Percentiles rank a stretch among this genome's conserved stretches.
Conservation (phyloP, 2,329 filamentous ascomycete genomes). For the Pseudogymnoascus sp. region DNA sequence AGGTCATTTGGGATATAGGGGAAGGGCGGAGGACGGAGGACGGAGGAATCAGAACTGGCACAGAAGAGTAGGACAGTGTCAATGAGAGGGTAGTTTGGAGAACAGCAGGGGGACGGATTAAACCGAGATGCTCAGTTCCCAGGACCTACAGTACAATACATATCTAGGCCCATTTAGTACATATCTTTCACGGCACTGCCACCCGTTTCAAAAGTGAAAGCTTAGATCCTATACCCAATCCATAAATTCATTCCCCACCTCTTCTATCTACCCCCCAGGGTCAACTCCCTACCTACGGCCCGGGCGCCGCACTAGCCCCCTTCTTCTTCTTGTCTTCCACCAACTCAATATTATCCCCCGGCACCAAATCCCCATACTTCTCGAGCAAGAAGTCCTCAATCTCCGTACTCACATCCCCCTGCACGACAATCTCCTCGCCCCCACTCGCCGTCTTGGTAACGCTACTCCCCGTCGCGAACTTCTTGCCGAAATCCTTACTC, state of each 20-base stretch:
- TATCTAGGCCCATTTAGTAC: background rate
- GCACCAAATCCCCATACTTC: constrained; percentile 73
- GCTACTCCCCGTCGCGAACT: constrained; percentile 88
- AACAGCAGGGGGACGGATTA: background rate
- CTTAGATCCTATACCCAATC: constrained; percentile 1
- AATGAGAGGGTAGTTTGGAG: too few species aligned
- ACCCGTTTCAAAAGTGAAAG: background rate
- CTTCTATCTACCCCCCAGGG: constrained; percentile 5
- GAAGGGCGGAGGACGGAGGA: background rate
- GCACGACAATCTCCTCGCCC: constrained; percentile 93
- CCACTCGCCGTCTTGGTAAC: constrained; percentile 84
- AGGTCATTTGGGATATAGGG: background rate
- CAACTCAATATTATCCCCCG: constrained; percentile 89
- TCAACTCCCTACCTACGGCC: background rate
- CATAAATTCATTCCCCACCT: constrained; percentile 10
- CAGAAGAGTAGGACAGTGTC: too few species aligned
- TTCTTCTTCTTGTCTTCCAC: constrained; percentile 97
- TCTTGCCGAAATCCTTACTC: constrained; percentile 95
- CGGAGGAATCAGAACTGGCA: background rate
- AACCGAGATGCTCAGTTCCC: background rate
- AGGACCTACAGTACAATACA: background rate
- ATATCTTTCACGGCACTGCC: background rate
- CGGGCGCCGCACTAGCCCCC: constrained; percentile 33
- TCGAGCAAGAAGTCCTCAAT: constrained; percentile 85
- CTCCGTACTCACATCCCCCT: constrained; percentile 93